Base-by-base conservation (phyloP, 441 rosid genomes). In the Populus hybrid region DNA sequence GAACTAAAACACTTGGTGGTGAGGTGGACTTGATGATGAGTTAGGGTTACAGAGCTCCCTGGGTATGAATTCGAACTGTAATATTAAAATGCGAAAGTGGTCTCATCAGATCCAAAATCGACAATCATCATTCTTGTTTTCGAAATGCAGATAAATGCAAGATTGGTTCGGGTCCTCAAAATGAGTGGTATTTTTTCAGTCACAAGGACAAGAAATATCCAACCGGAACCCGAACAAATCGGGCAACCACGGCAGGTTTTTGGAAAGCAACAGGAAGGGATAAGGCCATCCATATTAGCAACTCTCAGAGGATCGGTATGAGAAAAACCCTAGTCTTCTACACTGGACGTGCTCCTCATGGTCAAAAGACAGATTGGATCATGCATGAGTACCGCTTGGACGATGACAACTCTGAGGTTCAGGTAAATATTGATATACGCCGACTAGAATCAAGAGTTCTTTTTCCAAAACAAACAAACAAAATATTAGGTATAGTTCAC, bases 181-280 rank as follows among this genome's bases (percentile, higher is more conserved):
- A 90, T 68, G 99, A 95, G 74, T 95, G 98, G 99, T 95, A 95
- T 85, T 92, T 95, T 82, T 95, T 29, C 4, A 29, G 31, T 29
- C 31, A 29, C 31, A 29, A 29, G 31, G 31, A 29, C 31, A 29
- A 29, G 87, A 95, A 95, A 71, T 95, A 95, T 78, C 98, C 99
- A 5, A 95, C 97, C 0, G 99, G 99, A 69, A 95, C 96, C 1
- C 77, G 98, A 86, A 95, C 97, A 14, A 95, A 95, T 73, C 84
- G 99, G 10, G 99, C 97, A 18, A 94, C 99, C 1, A 82, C 90
- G 0, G 93, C 93, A 2, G 99, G 99, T 5, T 95, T 95, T 78
- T 95, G 99, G 97, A 95, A 95, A 83, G 99, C 99, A 20, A 95
- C 99, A 0, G 98, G 99, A 28, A 91, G 99, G 21, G 99, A 95